A percentile compares a stretch with the other conserved stretches of the same genome.
Conservation (phyloP, 1,284 basidiomycete species). For the Phylloboletellus chloephorus region DNA sequence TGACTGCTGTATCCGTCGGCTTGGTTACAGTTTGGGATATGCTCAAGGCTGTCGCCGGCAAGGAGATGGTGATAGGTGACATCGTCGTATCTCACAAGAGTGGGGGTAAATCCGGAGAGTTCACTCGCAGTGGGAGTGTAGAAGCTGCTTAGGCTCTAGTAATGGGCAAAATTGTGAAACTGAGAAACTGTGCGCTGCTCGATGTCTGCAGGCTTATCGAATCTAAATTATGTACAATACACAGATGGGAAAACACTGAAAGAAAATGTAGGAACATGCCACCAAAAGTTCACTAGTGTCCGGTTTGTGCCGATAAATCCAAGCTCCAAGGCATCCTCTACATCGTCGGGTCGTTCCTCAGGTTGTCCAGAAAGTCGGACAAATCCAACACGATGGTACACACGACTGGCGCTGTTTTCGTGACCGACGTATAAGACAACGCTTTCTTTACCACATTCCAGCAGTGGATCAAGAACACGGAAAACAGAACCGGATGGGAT, state of each 20-base stretch:
- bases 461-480: slow-evolving; percentile 19
- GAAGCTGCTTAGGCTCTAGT: slow-evolving; percentile 1
- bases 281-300: slow-evolving; percentile 21
- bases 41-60: slow-evolving; percentile 83
- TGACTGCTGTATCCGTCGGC: slow-evolving; percentile 76
- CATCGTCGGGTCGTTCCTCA: slow-evolving; percentile 26
- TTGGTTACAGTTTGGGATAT: slow-evolving; percentile 88
- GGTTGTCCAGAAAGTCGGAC: slow-evolving; percentile 32
- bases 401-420: slow-evolving; percentile 43
- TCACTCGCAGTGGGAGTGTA: slow-evolving; percentile 29
- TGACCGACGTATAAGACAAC: slow-evolving; percentile 50
- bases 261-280: not conserved
- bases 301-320: slow-evolving; percentile 40
- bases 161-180: not conserved
- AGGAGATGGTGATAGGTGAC: slow-evolving; percentile 72
- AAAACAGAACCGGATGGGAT: not conserved
- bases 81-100: slow-evolving; percentile 64
- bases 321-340: slow-evolving; percentile 47
- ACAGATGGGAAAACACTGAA: not conserved
- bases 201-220: not conserved
- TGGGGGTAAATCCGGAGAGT: slow-evolving; percentile 74
- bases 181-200: not conserved
- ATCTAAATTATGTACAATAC: not conserved
- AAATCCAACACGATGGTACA: slow-evolving; percentile 50
- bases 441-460: slow-evolving; percentile 33